These are phyloP conservation scores for Tricholoma saponaceum DNA, from an alignment of 768 basidiomycete species.

Conservation along the genomic window DNA sequence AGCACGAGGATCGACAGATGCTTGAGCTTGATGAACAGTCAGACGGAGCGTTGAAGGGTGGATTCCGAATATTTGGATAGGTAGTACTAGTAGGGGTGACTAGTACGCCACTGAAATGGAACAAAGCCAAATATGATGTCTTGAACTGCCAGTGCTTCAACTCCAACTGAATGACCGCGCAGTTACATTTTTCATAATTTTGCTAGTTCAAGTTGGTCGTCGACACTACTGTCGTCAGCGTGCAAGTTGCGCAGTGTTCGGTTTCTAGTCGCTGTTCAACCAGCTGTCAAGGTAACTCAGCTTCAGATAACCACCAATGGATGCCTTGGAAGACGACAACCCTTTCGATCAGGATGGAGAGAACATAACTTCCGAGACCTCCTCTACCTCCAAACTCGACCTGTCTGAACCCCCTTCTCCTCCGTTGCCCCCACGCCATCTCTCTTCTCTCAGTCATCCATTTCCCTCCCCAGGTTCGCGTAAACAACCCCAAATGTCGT, in stretches of 20 bases:
- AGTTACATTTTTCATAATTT: too few relatives aligned
- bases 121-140: conserved; percentile 36
- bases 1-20: conserved; percentile 19
- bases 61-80: conserved; percentile 62
- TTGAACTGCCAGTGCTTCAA: not conserved
- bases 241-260: not conserved
- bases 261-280: not conserved
- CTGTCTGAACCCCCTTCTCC: conserved; percentile 63
- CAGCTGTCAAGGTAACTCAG: not conserved
- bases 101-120: conserved; percentile 26
- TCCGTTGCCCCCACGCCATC: conserved; percentile 37
- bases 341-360: conserved; percentile 55
- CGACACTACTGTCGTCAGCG: not conserved
- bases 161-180: not conserved
- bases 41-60: conserved; percentile 31
- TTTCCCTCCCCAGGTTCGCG: conserved; percentile 58
- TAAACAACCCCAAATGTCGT: conserved; percentile 44
- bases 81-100: not conserved
- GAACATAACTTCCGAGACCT: conserved; percentile 44
- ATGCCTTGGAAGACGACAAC: conserved; percentile 61
- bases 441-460: conserved; percentile 41
- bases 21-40: conserved; percentile 25
- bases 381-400: conserved; percentile 50
- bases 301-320: conserved; percentile 23
- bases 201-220: too few relatives aligned